Evolutionary conservation across 2,329 filamentous ascomycete species (phyloP), one percentile per base, ranked within the genome.

Genomic region (Diaporthe ilicicola): DNA sequence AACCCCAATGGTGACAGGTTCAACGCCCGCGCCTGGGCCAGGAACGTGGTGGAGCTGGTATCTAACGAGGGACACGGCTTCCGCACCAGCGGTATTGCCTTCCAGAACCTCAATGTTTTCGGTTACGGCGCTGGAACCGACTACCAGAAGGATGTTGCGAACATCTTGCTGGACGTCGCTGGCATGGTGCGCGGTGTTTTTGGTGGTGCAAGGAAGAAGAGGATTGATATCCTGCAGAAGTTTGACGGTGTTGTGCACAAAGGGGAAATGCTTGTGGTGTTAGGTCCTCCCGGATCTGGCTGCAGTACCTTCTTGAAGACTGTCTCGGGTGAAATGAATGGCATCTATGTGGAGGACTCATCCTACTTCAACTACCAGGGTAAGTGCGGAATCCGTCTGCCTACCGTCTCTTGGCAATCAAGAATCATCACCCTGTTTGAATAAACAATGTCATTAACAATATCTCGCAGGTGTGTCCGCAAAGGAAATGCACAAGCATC

Each of bases 231-330:
- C 75, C 81, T 94, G 72, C 88, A 86, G 73, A 83, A 89, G 75
- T 90, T 93, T 70, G 91, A 93, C 74, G 92, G 92, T 32, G 77
- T 93, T 0, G 89, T 94, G 1, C 85, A 89, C 77, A 88, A 88
- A 72, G 92, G 92, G 53, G 92, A 94, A 84, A 93, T 94, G 90
- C 81, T 94, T 34, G 90, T 94, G 19, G 92, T 94, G 2, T 85
- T 94, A 42, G 92, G 92, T 19, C 92, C 91, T 69, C 92, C 92
- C 2, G 89, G 89, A 50, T 87, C 88, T n/a, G 92, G 92, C 67
- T 97, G 94, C 80, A 94, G 92, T 19, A 97, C 94, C 2, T 91
- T 97, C 74, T 85, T 97, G 70, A 97, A 97, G 84, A 93, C 93
- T 0, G 89, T 97, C 75, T 89, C 93, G 4, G 94, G 94, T 72